Conservation (phyloP, 1,284 basidiomycete genomes). For the Naganishia albida region DNA sequence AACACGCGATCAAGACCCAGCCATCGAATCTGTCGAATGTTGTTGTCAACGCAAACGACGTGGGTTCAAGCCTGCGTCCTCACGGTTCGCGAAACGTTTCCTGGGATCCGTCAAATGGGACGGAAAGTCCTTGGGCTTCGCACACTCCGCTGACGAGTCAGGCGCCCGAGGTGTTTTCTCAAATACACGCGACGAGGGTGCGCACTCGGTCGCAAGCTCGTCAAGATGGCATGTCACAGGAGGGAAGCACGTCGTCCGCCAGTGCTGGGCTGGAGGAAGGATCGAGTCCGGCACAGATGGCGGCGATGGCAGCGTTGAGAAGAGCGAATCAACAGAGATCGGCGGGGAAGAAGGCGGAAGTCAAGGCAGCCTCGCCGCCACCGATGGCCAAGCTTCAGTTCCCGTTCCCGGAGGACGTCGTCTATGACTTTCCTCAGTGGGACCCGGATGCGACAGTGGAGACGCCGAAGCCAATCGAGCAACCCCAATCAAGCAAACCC, state of each 20-base stretch:
- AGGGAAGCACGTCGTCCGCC: background rate
- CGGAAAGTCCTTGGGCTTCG: slow-evolving; percentile 7
- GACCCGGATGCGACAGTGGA: background rate
- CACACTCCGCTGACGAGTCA: slow-evolving; percentile 29
- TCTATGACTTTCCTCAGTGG: background rate
- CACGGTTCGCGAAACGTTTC: background rate
- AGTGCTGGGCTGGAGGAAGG: background rate
- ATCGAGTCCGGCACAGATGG: slow-evolving; percentile 21
- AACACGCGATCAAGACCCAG: slow-evolving; percentile 15
- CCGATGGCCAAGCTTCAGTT: background rate
- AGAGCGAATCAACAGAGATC: slow-evolving; percentile 17
- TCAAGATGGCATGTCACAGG: background rate
- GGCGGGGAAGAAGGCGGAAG: too few relatives aligned
- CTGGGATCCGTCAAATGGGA: background rate
- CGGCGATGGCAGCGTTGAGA: slow-evolving; percentile 21
- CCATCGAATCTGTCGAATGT: background rate
- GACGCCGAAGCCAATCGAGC: background rate
- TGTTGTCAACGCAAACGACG: background rate
- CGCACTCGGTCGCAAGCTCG: slow-evolving; percentile 12
- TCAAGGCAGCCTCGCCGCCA: too few relatives aligned
- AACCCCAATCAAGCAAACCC: background rate
- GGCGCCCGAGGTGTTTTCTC: slow-evolving; percentile 28
- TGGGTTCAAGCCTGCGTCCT: background rate
- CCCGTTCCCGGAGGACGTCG: background rate
- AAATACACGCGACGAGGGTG: slow-evolving; percentile 22